Conservation (phyloP, 768 basidiomycete species). For the Tubosaeta sp. region DNA sequence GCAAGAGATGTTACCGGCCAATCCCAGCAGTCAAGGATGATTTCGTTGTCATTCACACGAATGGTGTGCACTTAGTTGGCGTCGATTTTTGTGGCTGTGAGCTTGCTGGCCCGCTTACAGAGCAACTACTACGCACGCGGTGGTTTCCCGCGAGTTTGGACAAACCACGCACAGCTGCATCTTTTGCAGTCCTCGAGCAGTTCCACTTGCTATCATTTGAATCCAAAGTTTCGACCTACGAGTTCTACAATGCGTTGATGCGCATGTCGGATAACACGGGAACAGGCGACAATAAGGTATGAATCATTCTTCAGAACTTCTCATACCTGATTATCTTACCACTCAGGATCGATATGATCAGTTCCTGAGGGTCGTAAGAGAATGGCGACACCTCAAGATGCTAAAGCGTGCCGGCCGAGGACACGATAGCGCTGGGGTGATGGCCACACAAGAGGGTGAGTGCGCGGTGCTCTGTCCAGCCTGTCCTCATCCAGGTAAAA, state of each 20-base stretch:
- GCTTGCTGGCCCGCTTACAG: neutral
- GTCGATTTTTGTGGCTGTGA: neutral
- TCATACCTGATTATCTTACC: too few relatives aligned
- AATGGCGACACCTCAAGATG: neutral
- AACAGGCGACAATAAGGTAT: too few relatives aligned
- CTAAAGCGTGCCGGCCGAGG: neutral
- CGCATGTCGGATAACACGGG: neutral
- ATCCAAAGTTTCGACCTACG: neutral
- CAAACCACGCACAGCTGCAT: neutral
- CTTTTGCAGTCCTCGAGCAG: neutral
- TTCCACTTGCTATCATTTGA: neutral
- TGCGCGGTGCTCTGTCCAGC: conserved; percentile 1
- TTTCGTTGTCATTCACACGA: neutral
- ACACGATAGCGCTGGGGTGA: neutral
- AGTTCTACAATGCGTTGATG: neutral
- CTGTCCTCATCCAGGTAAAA: conserved; percentile 4
- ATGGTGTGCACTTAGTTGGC: neutral
- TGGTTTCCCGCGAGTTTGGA: neutral
- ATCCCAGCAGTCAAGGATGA: neutral
- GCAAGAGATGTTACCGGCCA: neutral
- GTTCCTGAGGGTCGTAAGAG: neutral
- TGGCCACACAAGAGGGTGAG: neutral
- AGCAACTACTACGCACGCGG: neutral
- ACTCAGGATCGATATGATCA: neutral
- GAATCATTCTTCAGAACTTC: too few relatives aligned